phyloP scores from a whole-genome alignment of 768 basidiomycete genomes.

The Sporobolomyces phaffii region DNA sequence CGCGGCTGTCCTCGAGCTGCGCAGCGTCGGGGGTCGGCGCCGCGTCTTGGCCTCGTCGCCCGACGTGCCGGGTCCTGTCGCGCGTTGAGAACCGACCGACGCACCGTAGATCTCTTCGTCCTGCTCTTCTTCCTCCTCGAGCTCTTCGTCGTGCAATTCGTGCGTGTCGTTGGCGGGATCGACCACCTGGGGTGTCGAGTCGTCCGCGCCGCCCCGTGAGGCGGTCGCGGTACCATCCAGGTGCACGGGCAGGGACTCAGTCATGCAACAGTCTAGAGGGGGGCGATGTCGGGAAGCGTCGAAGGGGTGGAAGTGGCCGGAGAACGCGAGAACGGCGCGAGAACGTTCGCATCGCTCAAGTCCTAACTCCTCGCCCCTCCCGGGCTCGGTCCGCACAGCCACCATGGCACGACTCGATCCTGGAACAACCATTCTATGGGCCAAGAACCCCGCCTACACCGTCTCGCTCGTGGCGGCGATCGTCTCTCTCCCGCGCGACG shows the following conservation, averaged over 20 bases:
- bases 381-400: too few relatives aligned
- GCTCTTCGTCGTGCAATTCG: conserved; percentile 15
- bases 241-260: too few relatives aligned
- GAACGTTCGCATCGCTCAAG: too few relatives aligned
- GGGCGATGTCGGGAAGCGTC: too few relatives aligned
- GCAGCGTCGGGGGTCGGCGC: too few relatives aligned
- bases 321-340: too few relatives aligned
- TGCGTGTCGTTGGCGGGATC: conserved; percentile 1
- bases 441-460: neutral
- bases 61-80: too few relatives aligned
- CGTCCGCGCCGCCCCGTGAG: neutral
- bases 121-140: conserved; percentile 39
- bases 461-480: neutral
- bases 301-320: too few relatives aligned
- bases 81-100: too few relatives aligned
- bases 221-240: neutral
- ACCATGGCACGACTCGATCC: conserved; percentile 27
- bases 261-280: too few relatives aligned
- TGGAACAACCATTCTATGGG: conserved; percentile 3
- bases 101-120: conserved; percentile 38
- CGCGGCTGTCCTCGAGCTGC: too few relatives aligned
- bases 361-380: neutral
- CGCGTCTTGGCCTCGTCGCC: too few relatives aligned
- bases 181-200: neutral
- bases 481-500: neutral